phyloP scores from a whole-genome alignment of 169 alveolate species.

The Cyclospora cayetanensis region DNA sequence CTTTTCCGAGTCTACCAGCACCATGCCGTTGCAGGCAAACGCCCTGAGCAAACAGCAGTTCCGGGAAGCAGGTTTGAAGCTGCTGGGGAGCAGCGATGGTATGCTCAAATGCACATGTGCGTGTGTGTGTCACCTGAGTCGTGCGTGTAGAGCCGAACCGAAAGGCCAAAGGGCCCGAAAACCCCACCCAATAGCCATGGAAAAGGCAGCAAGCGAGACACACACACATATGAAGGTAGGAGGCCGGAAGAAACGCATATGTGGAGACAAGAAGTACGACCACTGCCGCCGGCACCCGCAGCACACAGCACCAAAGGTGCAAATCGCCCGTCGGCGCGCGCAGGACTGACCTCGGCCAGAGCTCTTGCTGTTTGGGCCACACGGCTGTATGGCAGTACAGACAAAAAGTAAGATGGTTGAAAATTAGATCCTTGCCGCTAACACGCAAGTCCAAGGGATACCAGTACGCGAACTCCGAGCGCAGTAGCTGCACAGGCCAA shows the following conservation, averaged over 20 bases:
- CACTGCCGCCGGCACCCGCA: no score
- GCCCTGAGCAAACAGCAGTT: conserved; percentile 90
- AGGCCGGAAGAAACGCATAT: no score
- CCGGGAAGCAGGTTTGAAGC: background rate
- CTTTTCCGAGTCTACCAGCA: conserved; percentile 95
- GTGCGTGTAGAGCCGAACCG: conserved; percentile 58
- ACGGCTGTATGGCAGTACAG: conserved; percentile 99
- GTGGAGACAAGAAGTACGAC: no score
- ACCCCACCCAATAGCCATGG: no score
- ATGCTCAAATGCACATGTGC: conserved; percentile 66
- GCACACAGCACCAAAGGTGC: no score
- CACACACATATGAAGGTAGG: no score
- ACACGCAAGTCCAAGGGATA: conserved; percentile 93
- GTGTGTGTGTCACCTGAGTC: conserved; percentile 65
- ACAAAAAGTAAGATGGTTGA: conserved; percentile 98
- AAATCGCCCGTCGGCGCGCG: no score
- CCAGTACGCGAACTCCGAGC: conserved; percentile 73
- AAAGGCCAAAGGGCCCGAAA: no score
- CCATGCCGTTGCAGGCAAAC: conserved; percentile 97
- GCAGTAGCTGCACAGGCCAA: conserved; percentile 29
- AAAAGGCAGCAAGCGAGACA: background rate
- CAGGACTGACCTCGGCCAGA: conserved; percentile 76
- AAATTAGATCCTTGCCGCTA: conserved; percentile 98
- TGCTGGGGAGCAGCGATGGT: background rate
- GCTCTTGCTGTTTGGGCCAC: conserved; percentile 90